Conservation (phyloP, 2,329 filamentous ascomycete genomes). For the Alternaria infectoria region DNA sequence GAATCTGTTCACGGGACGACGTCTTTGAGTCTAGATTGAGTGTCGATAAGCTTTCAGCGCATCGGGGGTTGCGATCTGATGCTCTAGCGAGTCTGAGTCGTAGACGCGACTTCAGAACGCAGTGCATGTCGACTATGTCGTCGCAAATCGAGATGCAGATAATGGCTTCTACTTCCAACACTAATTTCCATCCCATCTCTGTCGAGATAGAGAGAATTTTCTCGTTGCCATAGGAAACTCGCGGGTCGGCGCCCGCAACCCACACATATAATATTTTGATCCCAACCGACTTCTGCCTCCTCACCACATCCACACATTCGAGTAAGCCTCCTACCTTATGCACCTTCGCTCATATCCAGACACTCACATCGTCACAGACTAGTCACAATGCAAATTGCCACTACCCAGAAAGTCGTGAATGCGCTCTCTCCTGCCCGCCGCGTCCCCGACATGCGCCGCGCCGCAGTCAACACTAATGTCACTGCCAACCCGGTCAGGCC, state of each 20-base stretch:
- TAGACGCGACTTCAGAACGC: neutral
- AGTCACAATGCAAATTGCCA: neutral
- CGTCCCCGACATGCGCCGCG: constrained; percentile 4
- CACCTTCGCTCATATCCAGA: neutral
- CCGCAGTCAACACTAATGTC: constrained; percentile 4
- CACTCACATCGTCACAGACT: neutral
- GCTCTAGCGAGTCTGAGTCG: neutral
- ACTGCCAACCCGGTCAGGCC: neutral
- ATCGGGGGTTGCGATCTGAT: neutral
- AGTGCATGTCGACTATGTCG: neutral
- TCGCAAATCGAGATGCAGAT: neutral
- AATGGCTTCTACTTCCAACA: neutral
- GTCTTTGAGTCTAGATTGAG: neutral
- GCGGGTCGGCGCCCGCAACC: neutral
- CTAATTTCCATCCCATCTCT: neutral
- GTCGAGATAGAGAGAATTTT: neutral
- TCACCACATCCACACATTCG: neutral
- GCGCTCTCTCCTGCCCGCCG: neutral
- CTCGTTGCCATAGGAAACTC: neutral
- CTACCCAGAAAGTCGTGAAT: neutral
- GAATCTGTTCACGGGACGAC: neutral
- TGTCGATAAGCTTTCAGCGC: neutral
- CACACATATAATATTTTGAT: neutral
- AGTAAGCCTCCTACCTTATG: neutral
- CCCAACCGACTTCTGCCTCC: neutral